Percentiles rank a stretch among this genome's conserved stretches.
Evolutionary conservation across 2,329 filamentous ascomycete species (phyloP).

Genomic region (Boeremia exigua): DNA sequence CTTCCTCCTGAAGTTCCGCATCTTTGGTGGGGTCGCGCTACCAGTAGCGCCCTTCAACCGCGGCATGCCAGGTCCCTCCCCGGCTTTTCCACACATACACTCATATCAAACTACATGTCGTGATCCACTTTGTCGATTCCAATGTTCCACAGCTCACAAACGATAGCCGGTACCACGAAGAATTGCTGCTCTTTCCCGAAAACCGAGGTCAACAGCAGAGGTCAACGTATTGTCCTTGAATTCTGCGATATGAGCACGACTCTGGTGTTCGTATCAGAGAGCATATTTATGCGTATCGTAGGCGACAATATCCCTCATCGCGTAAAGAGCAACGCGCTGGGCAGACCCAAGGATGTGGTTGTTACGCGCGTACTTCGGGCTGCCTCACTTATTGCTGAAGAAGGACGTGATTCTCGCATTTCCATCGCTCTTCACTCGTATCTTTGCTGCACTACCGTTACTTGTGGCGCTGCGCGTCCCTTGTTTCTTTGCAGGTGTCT

Average conservation of each 20-base stretch:
- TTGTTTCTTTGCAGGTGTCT: slow-evolving; percentile 50
- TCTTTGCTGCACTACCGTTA: slow-evolving; percentile 58
- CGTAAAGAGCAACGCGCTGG: slow-evolving; percentile 15
- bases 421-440: slow-evolving; percentile 52
- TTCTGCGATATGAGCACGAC: background rate
- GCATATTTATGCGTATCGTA: background rate
- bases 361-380: background rate
- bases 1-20: slow-evolving; percentile 2
- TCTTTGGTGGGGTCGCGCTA: slow-evolving; percentile 7
- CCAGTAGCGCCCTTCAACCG: background rate
- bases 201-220: background rate
- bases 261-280: background rate
- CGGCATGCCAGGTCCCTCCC: background rate
- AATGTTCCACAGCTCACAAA: background rate
- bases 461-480: slow-evolving; percentile 61
- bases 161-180: background rate
- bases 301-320: background rate
- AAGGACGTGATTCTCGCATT: slow-evolving; percentile 66
- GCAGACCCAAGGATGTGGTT: slow-evolving; percentile 21
- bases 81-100: background rate
- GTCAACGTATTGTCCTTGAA: background rate
- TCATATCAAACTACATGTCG: background rate
- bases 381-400: slow-evolving; percentile 56
- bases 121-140: background rate
- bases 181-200: background rate